These are phyloP conservation scores for Chenopodium quinoa DNA, from an alignment of 148 eudicot species.

Conservation along the genomic window DNA sequence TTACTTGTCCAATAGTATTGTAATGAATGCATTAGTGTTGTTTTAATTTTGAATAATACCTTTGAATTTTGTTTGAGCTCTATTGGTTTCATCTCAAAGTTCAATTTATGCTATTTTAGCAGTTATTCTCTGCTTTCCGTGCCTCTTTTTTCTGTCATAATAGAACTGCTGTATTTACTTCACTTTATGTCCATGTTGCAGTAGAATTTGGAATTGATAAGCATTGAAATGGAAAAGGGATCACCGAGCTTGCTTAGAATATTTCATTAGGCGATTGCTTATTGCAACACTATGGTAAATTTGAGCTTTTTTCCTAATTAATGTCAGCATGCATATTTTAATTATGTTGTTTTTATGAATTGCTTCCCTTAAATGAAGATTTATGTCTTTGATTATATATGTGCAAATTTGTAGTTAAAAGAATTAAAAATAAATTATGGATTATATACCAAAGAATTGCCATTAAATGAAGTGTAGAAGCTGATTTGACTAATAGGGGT, in stretches of 20 bases:
- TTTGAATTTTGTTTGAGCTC: not conserved
- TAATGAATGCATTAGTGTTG: not conserved
- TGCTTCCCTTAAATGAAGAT: too few relatives aligned
- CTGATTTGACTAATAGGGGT: not conserved
- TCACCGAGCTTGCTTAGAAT: not conserved
- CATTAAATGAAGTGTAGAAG: not conserved
- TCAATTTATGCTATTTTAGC: not conserved
- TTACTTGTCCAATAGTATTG: not conserved
- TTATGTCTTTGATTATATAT: not conserved
- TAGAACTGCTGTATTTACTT: not conserved
- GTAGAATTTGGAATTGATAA: not conserved
- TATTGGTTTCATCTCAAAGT: not conserved
- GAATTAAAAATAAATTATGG: not conserved
- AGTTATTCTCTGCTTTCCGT: not conserved
- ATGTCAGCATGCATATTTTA: not conserved
- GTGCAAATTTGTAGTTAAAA: not conserved
- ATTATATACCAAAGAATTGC: not conserved
- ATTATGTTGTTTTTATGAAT: too few relatives aligned
- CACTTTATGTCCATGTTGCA: not conserved
- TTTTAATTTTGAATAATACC: too few relatives aligned
- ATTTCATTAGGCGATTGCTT: not conserved
- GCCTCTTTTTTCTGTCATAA: not conserved
- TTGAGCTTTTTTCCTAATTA: not conserved
- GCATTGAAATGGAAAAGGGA: not conserved
- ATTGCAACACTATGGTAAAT: conserved; percentile 2